Base-by-base conservation (phyloP, 495 filamentous ascomycete species). In the Aeminium ludgeri region DNA sequence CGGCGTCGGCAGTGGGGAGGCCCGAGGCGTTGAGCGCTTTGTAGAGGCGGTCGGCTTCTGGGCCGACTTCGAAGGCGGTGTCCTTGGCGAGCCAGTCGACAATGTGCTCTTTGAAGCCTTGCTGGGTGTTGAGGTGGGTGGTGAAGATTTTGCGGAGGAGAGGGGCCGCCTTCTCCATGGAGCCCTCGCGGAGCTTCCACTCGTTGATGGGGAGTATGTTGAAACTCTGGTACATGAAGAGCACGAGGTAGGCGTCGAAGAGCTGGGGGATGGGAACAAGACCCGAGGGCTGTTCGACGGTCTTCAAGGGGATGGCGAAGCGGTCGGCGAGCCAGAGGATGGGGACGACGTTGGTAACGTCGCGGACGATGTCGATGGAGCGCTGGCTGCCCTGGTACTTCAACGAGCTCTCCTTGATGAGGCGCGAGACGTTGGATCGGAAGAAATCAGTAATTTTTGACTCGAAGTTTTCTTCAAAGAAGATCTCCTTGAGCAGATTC, bases 331-430 rank as follows among this genome's bases (percentile, higher is more conserved):
- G 45, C 53, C 53, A 56, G 30, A 50, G 44, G 17, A 56, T 49
- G 6, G 53, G 49, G 4, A 50, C 43, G 29, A 56, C 41, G 40
- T 58, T 59, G 28, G 49, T 58, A 36, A 64, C 59, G 49, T 64
- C 56, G 3, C 61, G 55, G 30, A 64, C 59, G 32, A 64, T 58
- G 36, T 64, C 56, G 43, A 64, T 56, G n/a, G 60, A 54, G 30
- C 51, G 49, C 20, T 51, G 45, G 15, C 48, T 44, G 29, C 30
- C 37, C 16, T 50, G 46, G 41, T 58, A 62, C 17, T 50, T 54
- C 10, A 64, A 41, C 1, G 60, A 60, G 38, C 52, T 50, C 16
- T 57, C 37, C 34, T 59, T 48, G 45, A 62, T 64, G 17, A 59
- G 52, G 34, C 42, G 53, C 34, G 50, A 42, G 13, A 60, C 54